phyloP scores from a whole-genome alignment of 1,139 yeast species.

The Hemisphaericaspora subhashii region DNA sequence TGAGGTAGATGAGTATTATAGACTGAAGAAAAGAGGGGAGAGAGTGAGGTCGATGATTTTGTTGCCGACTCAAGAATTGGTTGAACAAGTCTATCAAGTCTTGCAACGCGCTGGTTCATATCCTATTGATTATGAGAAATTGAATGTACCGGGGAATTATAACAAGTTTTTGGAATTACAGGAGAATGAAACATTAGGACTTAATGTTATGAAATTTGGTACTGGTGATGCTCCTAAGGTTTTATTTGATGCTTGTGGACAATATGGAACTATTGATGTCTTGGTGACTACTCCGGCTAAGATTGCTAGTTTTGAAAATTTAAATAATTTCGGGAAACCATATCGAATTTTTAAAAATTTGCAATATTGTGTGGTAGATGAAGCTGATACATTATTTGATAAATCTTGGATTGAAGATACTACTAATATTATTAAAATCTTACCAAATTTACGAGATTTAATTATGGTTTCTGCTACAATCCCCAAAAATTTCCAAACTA shows the following conservation, averaged over 20 bases:
- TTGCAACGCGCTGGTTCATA: conserved; percentile 40
- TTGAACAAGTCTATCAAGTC: conserved; percentile 69
- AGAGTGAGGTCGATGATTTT: conserved; percentile 68
- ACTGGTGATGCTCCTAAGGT: conserved; percentile 49
- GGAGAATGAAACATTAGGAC: conserved; percentile 31
- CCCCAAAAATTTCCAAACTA: conserved; percentile 71
- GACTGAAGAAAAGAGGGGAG: conserved; percentile 30
- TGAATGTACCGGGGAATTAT: conserved; percentile 19
- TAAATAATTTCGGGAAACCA: conserved; percentile 47
- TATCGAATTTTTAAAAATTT: conserved; percentile 47
- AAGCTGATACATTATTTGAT: conserved; percentile 92
- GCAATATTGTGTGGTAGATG: conserved; percentile 77
- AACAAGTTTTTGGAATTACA: conserved; percentile 25
- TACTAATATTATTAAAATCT: conserved; percentile 49
- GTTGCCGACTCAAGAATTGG: conserved; percentile 87
- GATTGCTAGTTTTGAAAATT: conserved; percentile 45
- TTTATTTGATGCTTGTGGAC: conserved; percentile 44
- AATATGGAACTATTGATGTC: conserved; percentile 62
- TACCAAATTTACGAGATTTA: conserved; percentile 59
- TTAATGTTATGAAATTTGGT: conserved; percentile 61
- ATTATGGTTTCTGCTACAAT: conserved; percentile 89
- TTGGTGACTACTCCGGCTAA: conserved; percentile 84
- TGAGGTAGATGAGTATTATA: conserved; percentile 29
- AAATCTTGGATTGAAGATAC: conserved; percentile 76
- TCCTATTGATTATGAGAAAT: conserved; percentile 21